Evolutionary conservation across 768 basidiomycete genomes (phyloP).

Genomic region (Hypsizygus marmoreus): DNA sequence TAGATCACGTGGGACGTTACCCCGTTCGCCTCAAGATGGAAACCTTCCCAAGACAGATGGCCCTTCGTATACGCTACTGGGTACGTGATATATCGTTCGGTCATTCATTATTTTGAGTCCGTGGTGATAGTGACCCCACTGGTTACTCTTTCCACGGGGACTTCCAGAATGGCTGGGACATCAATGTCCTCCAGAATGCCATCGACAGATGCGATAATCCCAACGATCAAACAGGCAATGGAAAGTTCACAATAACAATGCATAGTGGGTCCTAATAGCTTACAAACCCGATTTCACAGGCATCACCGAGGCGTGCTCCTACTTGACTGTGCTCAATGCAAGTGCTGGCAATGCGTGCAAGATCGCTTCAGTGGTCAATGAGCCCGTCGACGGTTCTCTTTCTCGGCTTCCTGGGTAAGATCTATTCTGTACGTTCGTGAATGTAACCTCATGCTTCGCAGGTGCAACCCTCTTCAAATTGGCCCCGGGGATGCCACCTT

Average conservation of each 20-base stretch:
- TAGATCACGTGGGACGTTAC: conserved; percentile 43
- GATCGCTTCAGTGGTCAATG: conserved; percentile 30
- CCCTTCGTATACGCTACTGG: conserved; percentile 48
- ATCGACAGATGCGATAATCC: conserved; percentile 47
- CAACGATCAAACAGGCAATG: conserved; percentile 34
- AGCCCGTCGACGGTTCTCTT: conserved; percentile 23
- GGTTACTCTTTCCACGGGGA: conserved; percentile 51
- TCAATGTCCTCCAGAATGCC: conserved; percentile 43
- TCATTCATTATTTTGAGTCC: background rate
- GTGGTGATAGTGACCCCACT: conserved; percentile 47
- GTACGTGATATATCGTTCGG: conserved; percentile 20
- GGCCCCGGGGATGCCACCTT: conserved; percentile 40
- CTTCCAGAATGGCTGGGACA: conserved; percentile 56
- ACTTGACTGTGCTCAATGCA: conserved; percentile 34
- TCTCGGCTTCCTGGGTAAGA: conserved; percentile 31
- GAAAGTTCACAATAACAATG: conserved; percentile 2
- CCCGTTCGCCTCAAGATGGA: conserved; percentile 36
- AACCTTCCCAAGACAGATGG: conserved; percentile 32
- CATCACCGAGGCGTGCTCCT: conserved; percentile 40
- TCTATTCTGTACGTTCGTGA: background rate
- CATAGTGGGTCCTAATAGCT: background rate
- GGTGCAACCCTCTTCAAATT: conserved; percentile 41
- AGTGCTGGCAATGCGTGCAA: conserved; percentile 32
- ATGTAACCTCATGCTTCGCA: conserved; percentile 7
- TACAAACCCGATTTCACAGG: conserved; percentile 15